Evolutionary conservation across 2,329 filamentous ascomycete genomes (phyloP).

Genomic region (Botrytis sinoallii): DNA sequence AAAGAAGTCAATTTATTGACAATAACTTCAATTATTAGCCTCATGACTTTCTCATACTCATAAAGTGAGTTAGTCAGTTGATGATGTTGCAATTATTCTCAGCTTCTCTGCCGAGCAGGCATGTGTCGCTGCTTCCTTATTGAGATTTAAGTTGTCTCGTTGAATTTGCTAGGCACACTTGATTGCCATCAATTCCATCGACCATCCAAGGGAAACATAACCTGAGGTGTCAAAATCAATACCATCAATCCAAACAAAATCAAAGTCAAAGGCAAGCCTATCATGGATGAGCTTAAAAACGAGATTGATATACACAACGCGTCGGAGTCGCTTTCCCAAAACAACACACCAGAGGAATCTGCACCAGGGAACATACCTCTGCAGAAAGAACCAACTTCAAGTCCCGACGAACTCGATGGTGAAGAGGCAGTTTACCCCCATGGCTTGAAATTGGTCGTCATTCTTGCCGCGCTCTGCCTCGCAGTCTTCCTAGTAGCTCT

Average conservation of each 20-base stretch:
- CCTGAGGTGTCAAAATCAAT: neutral
- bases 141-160: neutral
- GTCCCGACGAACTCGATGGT: neutral
- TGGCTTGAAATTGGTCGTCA: slow-evolving; percentile 32
- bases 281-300: neutral
- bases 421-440: slow-evolving; percentile 19
- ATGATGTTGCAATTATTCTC: neutral
- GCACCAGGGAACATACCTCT: neutral
- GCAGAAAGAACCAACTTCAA: neutral
- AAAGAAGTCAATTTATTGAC: slow-evolving; percentile 1
- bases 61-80: neutral
- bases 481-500: slow-evolving; percentile 35
- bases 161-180: neutral
- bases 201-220: neutral
- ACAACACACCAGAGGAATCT: neutral
- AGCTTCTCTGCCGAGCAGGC: neutral
- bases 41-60: neutral
- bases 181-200: neutral
- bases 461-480: slow-evolving; percentile 33
- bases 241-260: neutral
- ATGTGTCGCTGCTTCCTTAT: neutral
- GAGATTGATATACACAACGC: neutral
- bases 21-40: neutral
- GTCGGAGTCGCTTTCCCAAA: neutral
- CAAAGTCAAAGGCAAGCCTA: neutral